phyloP scores from a whole-genome alignment of 345 rosid species.

The Salix udensis region DNA sequence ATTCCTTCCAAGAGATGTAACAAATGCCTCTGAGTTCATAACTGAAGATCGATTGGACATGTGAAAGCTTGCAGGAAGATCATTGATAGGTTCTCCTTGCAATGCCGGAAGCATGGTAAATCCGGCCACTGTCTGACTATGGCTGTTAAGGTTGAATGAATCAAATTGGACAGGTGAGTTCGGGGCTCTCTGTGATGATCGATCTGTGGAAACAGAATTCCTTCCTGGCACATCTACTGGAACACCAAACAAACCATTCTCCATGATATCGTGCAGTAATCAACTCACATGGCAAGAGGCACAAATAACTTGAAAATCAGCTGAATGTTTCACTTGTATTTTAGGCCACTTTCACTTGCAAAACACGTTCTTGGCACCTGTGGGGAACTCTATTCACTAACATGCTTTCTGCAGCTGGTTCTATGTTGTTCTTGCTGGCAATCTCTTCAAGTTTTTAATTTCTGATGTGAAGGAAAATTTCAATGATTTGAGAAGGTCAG shows the following conservation, averaged over 20 bases:
- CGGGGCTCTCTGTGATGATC: constrained; percentile 15
- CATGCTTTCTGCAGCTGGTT: background rate
- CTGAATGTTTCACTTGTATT: background rate
- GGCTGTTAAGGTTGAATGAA: constrained; percentile 32
- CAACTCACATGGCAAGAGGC: constrained; percentile 7
- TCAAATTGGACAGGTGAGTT: constrained; percentile 28
- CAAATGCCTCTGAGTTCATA: constrained; percentile 21
- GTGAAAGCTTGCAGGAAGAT: constrained; percentile 16
- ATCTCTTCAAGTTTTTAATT: constrained; percentile 20
- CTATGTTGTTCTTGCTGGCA: background rate
- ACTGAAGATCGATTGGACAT: constrained; percentile 13
- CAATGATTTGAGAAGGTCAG: constrained; percentile 3
- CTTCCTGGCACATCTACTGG: constrained; percentile 33
- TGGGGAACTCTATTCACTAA: background rate
- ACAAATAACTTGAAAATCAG: constrained; percentile 8
- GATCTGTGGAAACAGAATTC: constrained; percentile 31
- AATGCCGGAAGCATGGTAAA: constrained; percentile 28
- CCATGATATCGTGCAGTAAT: constrained; percentile 22
- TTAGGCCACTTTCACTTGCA: background rate
- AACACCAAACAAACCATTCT: constrained; percentile 43
- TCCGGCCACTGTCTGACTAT: constrained; percentile 22
- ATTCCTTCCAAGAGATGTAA: constrained; percentile 26
- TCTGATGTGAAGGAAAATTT: background rate
- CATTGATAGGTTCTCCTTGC: constrained; percentile 31
- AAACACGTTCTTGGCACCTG: background rate